Conservation (phyloP, 441 rosid species). For the Populus hybrid region DNA sequence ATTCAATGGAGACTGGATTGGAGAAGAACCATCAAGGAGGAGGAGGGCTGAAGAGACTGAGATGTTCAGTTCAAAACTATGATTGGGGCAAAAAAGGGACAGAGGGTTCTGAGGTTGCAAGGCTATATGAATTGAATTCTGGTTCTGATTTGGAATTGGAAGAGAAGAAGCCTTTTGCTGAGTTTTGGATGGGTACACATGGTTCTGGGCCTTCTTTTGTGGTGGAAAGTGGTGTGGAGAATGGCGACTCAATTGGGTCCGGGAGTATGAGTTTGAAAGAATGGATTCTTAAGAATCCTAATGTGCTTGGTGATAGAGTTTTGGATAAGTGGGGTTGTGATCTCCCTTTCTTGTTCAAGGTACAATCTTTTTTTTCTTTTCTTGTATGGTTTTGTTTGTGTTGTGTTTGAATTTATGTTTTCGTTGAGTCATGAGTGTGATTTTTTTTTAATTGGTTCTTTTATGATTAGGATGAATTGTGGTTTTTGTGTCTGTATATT, state of each 20-base stretch:
- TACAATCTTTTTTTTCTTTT: conserved; percentile 8
- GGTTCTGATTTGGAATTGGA: conserved; percentile 29
- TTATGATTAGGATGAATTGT: background rate
- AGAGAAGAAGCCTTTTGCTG: conserved; percentile 55
- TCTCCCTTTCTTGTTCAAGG: conserved; percentile 87
- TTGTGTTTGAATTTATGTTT: background rate
- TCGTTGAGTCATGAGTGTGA: background rate
- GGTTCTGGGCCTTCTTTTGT: conserved; percentile 76
- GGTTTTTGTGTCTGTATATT: background rate
- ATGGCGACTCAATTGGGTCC: conserved; percentile 28
- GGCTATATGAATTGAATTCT: conserved; percentile 55
- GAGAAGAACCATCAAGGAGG: background rate
- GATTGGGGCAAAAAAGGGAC: conserved; percentile 71
- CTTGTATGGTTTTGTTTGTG: background rate
- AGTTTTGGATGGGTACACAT: conserved; percentile 77
- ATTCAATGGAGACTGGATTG: conserved; percentile 15
- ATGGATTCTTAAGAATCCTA: conserved; percentile 55
- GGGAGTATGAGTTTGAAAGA: conserved; percentile 42
- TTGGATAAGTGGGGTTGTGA: conserved; percentile 65
- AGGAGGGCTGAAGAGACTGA: conserved; percentile 30
- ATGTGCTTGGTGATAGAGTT: conserved; percentile 62
- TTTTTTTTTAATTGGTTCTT: background rate
- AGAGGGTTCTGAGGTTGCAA: conserved; percentile 49
- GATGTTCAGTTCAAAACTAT: conserved; percentile 57
- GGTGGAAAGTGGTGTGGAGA: conserved; percentile 14